Conservation (phyloP, 2,329 filamentous ascomycete species). For the Diaporthe nobilis region DNA sequence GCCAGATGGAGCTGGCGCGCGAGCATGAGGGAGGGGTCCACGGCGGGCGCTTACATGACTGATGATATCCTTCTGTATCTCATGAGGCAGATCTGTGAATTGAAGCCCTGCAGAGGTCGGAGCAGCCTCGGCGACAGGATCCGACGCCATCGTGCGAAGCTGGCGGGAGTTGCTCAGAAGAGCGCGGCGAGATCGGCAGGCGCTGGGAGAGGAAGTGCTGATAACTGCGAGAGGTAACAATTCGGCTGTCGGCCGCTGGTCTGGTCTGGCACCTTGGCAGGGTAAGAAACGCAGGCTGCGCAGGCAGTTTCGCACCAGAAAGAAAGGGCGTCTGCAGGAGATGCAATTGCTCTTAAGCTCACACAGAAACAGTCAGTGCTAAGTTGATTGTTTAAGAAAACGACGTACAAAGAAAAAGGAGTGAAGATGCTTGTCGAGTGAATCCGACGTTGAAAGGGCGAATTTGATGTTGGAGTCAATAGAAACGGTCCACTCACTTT, state of each 20-base stretch:
- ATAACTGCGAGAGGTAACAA: conserved; percentile 14
- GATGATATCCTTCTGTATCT: conserved; percentile 65
- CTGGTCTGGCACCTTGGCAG: conserved; percentile 17
- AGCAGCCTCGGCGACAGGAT: conserved; percentile 21
- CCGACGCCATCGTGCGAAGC: conserved; percentile 36
- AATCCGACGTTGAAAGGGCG: conserved; percentile 22
- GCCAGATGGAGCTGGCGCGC: conserved; percentile 9
- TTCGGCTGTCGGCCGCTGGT: conserved; percentile 24
- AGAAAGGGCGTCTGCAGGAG: background rate
- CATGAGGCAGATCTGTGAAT: conserved; percentile 61
- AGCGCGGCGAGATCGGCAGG: conserved; percentile 9
- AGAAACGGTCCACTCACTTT: conserved; percentile 18
- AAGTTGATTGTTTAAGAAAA: conserved; percentile 5
- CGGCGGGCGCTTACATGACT: conserved; percentile 56
- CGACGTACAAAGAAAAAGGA: conserved; percentile 26
- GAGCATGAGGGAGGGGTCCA: background rate
- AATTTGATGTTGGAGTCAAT: conserved; percentile 33
- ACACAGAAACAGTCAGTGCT: background rate
- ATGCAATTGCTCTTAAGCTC: conserved; percentile 1
- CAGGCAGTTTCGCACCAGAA: background rate
- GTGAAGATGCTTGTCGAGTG: conserved; percentile 26
- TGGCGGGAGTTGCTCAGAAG: background rate
- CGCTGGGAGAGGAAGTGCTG: background rate
- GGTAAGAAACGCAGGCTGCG: background rate
- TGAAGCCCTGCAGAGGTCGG: conserved; percentile 47